phyloP scores from a whole-genome alignment of 1,284 basidiomycete genomes.

The Moniliella sp. region DNA sequence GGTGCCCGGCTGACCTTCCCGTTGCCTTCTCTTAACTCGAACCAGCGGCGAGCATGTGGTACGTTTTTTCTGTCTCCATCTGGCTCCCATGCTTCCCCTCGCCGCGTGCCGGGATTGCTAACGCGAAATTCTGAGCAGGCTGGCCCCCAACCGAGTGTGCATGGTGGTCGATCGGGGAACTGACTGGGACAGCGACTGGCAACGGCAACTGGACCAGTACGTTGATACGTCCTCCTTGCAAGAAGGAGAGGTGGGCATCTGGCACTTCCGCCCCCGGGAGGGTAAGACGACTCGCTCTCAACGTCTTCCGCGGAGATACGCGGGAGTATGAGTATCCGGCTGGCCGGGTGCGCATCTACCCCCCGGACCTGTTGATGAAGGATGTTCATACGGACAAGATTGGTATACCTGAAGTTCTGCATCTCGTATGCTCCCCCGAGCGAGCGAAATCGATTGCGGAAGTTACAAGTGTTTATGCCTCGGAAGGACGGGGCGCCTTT shows the following conservation, averaged over 20 bases:
- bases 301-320: constrained; percentile 52
- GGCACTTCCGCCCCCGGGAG: constrained; percentile 40
- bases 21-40: no score
- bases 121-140: constrained; percentile 38
- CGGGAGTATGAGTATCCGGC: constrained; percentile 61
- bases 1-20: no score
- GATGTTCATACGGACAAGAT: constrained; percentile 4
- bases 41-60: no score
- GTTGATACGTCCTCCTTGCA: no score
- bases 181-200: constrained; percentile 51
- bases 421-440: constrained; percentile 63
- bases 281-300: constrained; percentile 57
- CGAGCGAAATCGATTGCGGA: constrained; percentile 49
- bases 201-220: constrained; percentile 44
- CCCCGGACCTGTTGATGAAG: constrained; percentile 51
- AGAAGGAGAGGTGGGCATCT: no score
- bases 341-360: constrained; percentile 49
- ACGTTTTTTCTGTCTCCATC: constrained; percentile 34
- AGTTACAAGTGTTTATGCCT: constrained; percentile 41
- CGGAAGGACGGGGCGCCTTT: neutral
- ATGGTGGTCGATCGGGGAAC: constrained; percentile 64
- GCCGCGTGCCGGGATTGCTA: no score
- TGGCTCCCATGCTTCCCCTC: no score
- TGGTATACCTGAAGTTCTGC: constrained; percentile 45
- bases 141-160: constrained; percentile 45